Evolutionary conservation across 768 basidiomycete genomes (phyloP).

Genomic region (Kwoniella sp.): DNA sequence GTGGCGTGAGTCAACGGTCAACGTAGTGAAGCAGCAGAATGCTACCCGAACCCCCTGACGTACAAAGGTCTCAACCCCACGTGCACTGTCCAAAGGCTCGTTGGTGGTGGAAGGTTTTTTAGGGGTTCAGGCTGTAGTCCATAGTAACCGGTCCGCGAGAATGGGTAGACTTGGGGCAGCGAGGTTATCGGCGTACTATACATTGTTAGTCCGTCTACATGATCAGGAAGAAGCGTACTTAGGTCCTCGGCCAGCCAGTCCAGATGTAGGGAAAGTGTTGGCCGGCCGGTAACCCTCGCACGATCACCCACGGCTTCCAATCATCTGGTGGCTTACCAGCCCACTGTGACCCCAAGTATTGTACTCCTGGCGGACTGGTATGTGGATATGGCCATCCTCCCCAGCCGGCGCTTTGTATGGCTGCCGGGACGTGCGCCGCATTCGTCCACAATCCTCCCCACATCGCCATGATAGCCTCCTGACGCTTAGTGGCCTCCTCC

Average conservation of each 20-base stretch:
- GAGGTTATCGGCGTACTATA: conserved; percentile 33
- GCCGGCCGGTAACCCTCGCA: conserved; percentile 14
- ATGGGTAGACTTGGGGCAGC: conserved; percentile 36
- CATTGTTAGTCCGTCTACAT: not conserved
- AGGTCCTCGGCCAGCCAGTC: conserved; percentile 10
- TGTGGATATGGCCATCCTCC: conserved; percentile 39
- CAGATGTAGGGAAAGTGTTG: conserved; percentile 5
- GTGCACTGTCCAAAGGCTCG: conserved; percentile 5
- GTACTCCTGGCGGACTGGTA: conserved; percentile 22
- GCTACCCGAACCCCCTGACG: too few species aligned
- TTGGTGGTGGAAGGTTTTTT: not conserved
- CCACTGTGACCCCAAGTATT: conserved; percentile 23
- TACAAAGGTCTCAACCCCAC: too few species aligned
- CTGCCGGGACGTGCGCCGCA: conserved; percentile 6
- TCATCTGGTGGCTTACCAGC: conserved; percentile 33
- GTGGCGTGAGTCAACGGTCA: not conserved
- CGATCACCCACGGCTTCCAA: conserved; percentile 38
- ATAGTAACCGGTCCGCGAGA: conserved; percentile 41
- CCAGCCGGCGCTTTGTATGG: conserved; percentile 23
- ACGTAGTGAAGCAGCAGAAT: too few species aligned
- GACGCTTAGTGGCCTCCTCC: conserved; percentile 33
- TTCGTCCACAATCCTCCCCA: conserved; percentile 46
- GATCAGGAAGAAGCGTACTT: conserved; percentile 13
- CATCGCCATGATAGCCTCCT: conserved; percentile 40
- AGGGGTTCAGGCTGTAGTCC: conserved; percentile 20